Evolutionary conservation across 352 stramenopile species (phyloP).

Genomic region (Blastocystis sp.): DNA sequence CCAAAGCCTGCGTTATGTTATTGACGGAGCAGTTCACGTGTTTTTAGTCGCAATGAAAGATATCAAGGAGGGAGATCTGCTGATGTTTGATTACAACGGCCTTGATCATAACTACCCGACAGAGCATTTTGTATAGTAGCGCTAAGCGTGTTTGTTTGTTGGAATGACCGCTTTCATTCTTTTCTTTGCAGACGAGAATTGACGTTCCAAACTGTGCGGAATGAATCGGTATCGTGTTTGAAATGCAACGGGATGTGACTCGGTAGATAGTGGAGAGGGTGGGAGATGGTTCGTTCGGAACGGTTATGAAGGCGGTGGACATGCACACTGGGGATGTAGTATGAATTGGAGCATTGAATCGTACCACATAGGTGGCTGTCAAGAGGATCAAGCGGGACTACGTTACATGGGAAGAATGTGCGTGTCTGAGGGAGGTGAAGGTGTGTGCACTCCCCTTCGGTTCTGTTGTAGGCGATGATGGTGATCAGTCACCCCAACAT

Average conservation of each 20-base stretch:
- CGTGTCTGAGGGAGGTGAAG: constrained; percentile 92
- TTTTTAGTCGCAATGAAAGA: constrained; percentile 47
- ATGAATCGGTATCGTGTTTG: constrained; percentile 64
- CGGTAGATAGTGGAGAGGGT: constrained; percentile 86
- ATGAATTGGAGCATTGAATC: constrained; percentile 68
- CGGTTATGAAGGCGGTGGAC: constrained; percentile 89
- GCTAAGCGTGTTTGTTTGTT: constrained; percentile 42
- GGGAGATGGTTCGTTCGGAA: constrained; percentile 90
- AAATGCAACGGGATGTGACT: background rate
- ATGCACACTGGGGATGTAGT: constrained; percentile 86
- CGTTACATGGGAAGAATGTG: constrained; percentile 90
- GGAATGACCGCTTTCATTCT: background rate
- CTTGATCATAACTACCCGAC: constrained; percentile 67
- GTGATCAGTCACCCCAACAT: constrained; percentile 94
- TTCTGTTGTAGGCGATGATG: constrained; percentile 80
- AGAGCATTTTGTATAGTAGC: constrained; percentile 67
- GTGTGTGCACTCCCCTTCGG: constrained; percentile 71
- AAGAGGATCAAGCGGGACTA: constrained; percentile 98
- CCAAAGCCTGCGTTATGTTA: constrained; percentile 50
- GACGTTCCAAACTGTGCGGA: background rate
- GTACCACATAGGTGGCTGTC: constrained; percentile 80
- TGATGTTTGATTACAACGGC: constrained; percentile 69
- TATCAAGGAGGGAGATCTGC: constrained; percentile 56
- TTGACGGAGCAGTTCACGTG: constrained; percentile 38
- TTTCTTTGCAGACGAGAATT: background rate